Conservation (phyloP, 1,284 basidiomycete genomes). For the Moniliophthora roreri region DNA sequence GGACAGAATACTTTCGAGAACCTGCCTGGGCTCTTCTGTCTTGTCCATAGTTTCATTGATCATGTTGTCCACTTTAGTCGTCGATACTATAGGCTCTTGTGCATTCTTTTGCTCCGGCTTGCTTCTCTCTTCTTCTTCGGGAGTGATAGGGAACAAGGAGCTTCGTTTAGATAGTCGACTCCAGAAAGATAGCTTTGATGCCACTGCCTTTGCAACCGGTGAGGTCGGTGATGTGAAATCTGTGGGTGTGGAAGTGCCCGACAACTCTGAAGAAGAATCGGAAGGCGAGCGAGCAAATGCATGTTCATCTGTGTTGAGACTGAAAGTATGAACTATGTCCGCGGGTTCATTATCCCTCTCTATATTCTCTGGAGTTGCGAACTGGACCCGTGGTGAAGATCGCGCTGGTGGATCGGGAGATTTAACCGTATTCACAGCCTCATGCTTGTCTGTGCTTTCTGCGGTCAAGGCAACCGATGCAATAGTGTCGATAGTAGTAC, state of each 20-base stretch:
- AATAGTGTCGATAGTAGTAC: conserved; percentile 25
- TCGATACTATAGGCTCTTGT: conserved; percentile 31
- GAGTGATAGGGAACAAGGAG: conserved; percentile 21
- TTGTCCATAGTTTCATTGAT: conserved; percentile 47
- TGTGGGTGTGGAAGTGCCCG: conserved; percentile 42
- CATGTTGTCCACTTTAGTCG: conserved; percentile 48
- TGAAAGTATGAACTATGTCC: conserved; percentile 10
- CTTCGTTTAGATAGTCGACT: conserved; percentile 47
- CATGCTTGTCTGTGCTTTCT: conserved; percentile 8
- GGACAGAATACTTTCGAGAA: conserved; percentile 54
- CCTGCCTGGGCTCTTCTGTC: conserved; percentile 35
- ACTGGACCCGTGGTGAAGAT: conserved; percentile 44
- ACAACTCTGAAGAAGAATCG: conserved; percentile 52
- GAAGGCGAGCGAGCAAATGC: conserved; percentile 36
- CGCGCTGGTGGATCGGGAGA: conserved; percentile 8
- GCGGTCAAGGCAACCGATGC: conserved; percentile 7
- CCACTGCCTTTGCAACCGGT: conserved; percentile 59
- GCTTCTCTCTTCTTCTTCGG: conserved; percentile 6
- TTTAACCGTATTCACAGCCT: conserved; percentile 2
- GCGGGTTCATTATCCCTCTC: conserved; percentile 25
- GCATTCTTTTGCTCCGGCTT: conserved; percentile 18
- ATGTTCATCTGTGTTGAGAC: conserved; percentile 22
- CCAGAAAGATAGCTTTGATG: conserved; percentile 74
- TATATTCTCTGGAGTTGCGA: conserved; percentile 41
- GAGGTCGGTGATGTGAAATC: conserved; percentile 41